Percentiles rank a stretch among this genome's conserved stretches.
Conservation (phyloP, 2,329 filamentous ascomycete species). For the Ophiosphaerella narmari region DNA sequence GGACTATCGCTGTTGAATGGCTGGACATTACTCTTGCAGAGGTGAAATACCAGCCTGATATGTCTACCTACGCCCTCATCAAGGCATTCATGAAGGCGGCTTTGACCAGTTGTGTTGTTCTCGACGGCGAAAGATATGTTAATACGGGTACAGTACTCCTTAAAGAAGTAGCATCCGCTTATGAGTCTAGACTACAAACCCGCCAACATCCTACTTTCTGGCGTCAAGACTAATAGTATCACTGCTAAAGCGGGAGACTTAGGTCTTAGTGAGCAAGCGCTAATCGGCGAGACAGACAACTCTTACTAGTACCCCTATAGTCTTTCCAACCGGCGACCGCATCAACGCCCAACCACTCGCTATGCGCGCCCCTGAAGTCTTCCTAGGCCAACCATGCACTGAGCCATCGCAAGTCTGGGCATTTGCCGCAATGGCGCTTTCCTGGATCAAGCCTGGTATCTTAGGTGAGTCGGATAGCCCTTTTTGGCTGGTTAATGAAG, state of each 20-base stretch:
- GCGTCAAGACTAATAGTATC: conserved; percentile 5
- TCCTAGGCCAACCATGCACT: conserved; percentile 13
- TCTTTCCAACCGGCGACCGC: conserved; percentile 9
- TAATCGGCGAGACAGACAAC: background rate
- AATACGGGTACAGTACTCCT: conserved; percentile 13
- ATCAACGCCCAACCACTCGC: conserved; percentile 14
- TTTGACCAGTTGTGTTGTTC: conserved; percentile 9
- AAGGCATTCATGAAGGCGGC: conserved; percentile 6
- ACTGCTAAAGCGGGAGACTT: conserved; percentile 20
- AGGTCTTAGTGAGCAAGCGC: conserved; percentile 13
- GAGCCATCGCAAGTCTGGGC: conserved; percentile 18
- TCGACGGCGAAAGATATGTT: conserved; percentile 3
- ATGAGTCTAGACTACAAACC: conserved; percentile 18
- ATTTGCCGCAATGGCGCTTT: conserved; percentile 14
- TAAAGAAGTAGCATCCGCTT: conserved; percentile 4
- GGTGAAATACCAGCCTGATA: conserved; percentile 8
- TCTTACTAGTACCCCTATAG: conserved; percentile 12
- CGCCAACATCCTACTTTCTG: conserved; percentile 19
- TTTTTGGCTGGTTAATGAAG: conserved; percentile 8
- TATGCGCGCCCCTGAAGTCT: conserved; percentile 23
- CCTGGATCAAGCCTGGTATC: conserved; percentile 15
- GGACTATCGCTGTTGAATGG: conserved; percentile 15
- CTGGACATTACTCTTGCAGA: conserved; percentile 19
- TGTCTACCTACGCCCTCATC: conserved; percentile 1
- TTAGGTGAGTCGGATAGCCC: conserved; percentile 7